Base-by-base conservation (phyloP, 148 eudicot species). In the Heliosperma pusillum region DNA sequence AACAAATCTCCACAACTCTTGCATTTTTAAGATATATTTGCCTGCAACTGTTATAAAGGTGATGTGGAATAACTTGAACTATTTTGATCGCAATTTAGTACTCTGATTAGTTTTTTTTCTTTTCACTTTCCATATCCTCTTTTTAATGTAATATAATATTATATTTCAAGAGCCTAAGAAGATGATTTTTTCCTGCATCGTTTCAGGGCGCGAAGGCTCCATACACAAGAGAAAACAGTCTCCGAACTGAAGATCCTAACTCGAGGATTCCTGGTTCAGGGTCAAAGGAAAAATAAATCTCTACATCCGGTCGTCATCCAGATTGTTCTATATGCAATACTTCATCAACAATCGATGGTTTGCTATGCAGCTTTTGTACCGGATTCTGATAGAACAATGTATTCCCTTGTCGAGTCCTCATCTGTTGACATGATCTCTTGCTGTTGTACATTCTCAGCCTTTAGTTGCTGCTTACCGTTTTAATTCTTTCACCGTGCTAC, bases 131-230 rank as follows among this genome's bases (percentile, higher is more conserved):
- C 42, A 36, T 36, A 36, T 36, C 9, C 42, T 36, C 42, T 36
- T 36, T 36, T 7, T 36, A 36, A 36, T 7, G 42, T 0, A 36
- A 36, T 7, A 36, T 36, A 1, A 33, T 1, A n/a, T n/a, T n/a
- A n/a, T n/a, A n/a, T n/a, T n/a, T n/a, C n/a, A n/a, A n/a, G 42
- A 6, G 42, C 9, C 42, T 36, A 10, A 36, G 42, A 36, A 36
- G 42, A 36, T 36, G 42, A 36, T 5, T 36, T 36, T 36, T 36
- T 10, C 7, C 42, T 15, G 55, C 5, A 44, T 64, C 59, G 29
- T 59, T 36, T 79, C 87, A 92, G 97, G 94, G 97, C 80, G 92
- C 92, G 7, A 88, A 89, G 82, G 70, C 80, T 67, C 88, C 81
- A 25, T 92, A 92, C 82, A 71, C 70, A 2, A 87, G 94, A 83